Evolutionary conservation across 208 protist genomes (phyloP), one percentile per base, ranked within the genome.

Genomic region (Tetramitus jugosus): DNA sequence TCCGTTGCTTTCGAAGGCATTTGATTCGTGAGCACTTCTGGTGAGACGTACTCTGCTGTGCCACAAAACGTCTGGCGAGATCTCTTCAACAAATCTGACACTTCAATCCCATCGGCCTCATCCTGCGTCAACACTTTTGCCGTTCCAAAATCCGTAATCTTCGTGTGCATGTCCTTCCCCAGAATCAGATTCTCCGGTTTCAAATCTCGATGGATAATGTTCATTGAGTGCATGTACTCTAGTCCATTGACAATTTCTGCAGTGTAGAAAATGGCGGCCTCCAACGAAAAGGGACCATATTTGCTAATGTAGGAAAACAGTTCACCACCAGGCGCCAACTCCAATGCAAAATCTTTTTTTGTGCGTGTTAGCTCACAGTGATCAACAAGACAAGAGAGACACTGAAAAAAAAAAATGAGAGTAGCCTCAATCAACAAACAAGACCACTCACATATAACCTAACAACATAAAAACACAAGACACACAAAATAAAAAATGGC

Each of bases 21-120:
- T 82, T 93, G 92, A 85, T 92, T 84, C 2, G 91, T 88, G 17
- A 93, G 85, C 83, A 96, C 92, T 81, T 97, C 94, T 0, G 94
- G 94, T 2, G 92, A 94, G 4, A 97, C 90, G 81, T 96, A 97
- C 77, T 96, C 90, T 17, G 92, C 90, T 26, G 91, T 95, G 62
- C 91, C 93, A 80, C 90, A 94, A 81, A 95, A 95, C 71, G 87
- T 89, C 31, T 86, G 33, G 8, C 17, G 3, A 7, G 17, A 3
- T 43, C n/a, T 45, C 35, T 53, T 53, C 1, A 2, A 10, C 20
- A 23, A 13, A n/a, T 29, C 20, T 33, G 65, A 14, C 3, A 40
- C 35, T 20, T 56, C 31, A 60, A 3, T n/a, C 60, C 35, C 68
- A 14, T 76, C 46, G 1, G 8, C 26, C 6, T 23, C 14, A n/a